Evolutionary conservation across 306 rosid genomes (phyloP).

Genomic region (Inga laurina): DNA sequence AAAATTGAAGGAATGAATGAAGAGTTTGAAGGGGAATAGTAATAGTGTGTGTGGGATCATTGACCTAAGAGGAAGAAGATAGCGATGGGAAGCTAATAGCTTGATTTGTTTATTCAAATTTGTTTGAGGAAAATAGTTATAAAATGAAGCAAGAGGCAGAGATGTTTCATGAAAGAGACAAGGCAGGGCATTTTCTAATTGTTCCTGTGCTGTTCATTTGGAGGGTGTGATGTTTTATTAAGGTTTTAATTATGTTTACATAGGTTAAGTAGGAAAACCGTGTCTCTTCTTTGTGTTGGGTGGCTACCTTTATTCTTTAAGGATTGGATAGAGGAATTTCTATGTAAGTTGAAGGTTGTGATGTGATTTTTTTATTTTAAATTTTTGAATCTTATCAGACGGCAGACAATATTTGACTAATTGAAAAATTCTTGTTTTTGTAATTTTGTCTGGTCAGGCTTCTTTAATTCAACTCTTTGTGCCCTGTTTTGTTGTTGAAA

Average conservation of each 20-base stretch:
- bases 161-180: constrained; percentile 49
- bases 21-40: constrained; percentile 21
- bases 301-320: constrained; percentile 46
- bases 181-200: constrained; percentile 65
- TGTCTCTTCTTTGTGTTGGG: constrained; percentile 56
- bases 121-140: not conserved
- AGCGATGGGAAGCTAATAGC: constrained; percentile 25
- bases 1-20: constrained; percentile 24
- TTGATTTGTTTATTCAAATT: not conserved
- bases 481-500: constrained; percentile 37
- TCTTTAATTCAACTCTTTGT: constrained; percentile 33
- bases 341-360: constrained; percentile 28
- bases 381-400: constrained; percentile 49
- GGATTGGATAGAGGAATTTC: constrained; percentile 39
- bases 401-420: constrained; percentile 48
- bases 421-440: constrained; percentile 27
- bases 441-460: constrained; percentile 33
- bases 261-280: constrained; percentile 48
- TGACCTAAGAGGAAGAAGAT: constrained; percentile 47
- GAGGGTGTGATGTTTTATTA: constrained; percentile 71
- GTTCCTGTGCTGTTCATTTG: constrained; percentile 75
- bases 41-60: constrained; percentile 37
- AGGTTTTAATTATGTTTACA: constrained; percentile 26
- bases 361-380: constrained; percentile 25
- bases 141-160: constrained; percentile 40